phyloP scores from a whole-genome alignment of 257 asterid genomes.

The Echites panduratus region DNA sequence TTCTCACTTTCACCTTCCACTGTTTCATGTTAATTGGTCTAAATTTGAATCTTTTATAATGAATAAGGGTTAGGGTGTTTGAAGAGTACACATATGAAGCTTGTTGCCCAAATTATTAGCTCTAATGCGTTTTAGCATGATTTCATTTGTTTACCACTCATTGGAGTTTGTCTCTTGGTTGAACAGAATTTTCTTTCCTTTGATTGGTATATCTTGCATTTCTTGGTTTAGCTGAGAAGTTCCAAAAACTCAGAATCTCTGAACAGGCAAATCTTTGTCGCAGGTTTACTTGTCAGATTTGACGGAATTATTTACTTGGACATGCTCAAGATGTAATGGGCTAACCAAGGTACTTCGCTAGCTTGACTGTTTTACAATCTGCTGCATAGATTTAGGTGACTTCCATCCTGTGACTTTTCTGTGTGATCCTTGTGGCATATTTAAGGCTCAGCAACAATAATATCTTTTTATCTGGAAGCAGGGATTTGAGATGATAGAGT shows the following conservation, averaged over 20 bases:
- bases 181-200: background rate
- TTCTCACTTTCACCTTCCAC: background rate
- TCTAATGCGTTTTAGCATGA: background rate
- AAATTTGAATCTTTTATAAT: background rate
- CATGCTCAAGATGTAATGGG: conserved; percentile 89
- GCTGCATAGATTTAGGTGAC: conserved; percentile 5
- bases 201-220: background rate
- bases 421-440: conserved; percentile 2
- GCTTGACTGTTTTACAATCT: background rate
- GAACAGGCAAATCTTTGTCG: conserved; percentile 19
- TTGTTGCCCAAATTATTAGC: background rate
- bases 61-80: background rate
- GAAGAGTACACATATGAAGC: background rate
- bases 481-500: conserved; percentile 91
- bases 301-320: conserved; percentile 82
- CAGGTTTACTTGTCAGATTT: conserved; percentile 93
- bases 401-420: conserved; percentile 6
- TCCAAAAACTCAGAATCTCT: background rate
- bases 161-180: background rate
- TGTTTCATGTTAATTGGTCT: background rate
- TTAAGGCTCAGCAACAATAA: conserved; percentile 20
- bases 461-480: conserved; percentile 27
- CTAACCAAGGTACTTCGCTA: conserved; percentile 52
- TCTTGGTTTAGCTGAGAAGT: conserved; percentile 10
- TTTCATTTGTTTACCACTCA: background rate